These are phyloP conservation scores for Syncephalastrum monosporum DNA, from an alignment of 371 early-diverging fungal genomes.

Conservation along the genomic window DNA sequence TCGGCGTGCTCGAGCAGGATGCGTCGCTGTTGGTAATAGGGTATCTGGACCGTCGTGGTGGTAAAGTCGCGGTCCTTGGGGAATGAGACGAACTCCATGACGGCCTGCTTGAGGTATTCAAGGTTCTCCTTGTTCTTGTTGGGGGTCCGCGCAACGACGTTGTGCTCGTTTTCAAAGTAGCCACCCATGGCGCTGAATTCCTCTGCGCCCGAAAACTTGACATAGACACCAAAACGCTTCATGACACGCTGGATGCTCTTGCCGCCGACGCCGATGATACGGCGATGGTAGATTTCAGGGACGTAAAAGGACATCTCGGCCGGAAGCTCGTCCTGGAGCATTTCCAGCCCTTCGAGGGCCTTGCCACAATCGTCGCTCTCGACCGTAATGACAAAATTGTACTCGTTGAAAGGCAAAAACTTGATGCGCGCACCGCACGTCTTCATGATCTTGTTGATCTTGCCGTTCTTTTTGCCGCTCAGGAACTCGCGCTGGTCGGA, in stretches of 20 bases:
- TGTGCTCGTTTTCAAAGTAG: constrained; percentile 70
- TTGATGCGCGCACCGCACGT: constrained; percentile 54
- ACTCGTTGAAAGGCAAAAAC: constrained; percentile 53
- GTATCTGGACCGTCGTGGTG: constrained; percentile 25
- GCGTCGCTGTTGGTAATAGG: constrained; percentile 30
- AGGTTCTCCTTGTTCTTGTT: constrained; percentile 67
- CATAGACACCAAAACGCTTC: constrained; percentile 88
- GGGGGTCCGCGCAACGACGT: constrained; percentile 79
- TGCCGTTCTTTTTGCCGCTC: constrained; percentile 89
- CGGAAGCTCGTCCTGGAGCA: constrained; percentile 75
- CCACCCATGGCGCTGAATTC: constrained; percentile 69
- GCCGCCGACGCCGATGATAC: constrained; percentile 88
- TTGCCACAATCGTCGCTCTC: constrained; percentile 39
- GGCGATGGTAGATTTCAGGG: constrained; percentile 81
- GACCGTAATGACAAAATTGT: constrained; percentile 71
- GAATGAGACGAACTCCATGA: constrained; percentile 61
- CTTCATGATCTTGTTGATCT: constrained; percentile 83
- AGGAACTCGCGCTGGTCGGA: constrained; percentile 81
- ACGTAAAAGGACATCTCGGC: constrained; percentile 79
- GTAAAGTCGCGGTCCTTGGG: constrained; percentile 44
- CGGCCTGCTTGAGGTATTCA: constrained; percentile 54
- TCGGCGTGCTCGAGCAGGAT: constrained; percentile 26
- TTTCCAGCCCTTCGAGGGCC: constrained; percentile 55
- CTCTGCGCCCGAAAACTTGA: constrained; percentile 79
- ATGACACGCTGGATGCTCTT: constrained; percentile 89